Evolutionary conservation across 2,329 filamentous ascomycete species (phyloP).

Genomic region (Aspergillus sp.): DNA sequence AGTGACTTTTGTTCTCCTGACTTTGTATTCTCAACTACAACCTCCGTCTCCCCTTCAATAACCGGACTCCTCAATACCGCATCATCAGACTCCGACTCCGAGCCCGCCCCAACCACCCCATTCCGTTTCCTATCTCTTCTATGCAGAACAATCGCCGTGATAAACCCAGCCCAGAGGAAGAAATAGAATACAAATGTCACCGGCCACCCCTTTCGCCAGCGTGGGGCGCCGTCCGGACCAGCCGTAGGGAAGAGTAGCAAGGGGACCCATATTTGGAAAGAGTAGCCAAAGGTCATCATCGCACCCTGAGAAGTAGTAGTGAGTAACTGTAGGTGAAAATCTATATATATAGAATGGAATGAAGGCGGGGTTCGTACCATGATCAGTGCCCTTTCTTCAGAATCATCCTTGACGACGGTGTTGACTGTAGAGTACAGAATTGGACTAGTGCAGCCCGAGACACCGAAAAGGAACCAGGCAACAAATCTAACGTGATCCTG

Average conservation of each 20-base stretch:
- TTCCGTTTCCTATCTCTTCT: constrained; percentile 16
- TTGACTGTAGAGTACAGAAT: constrained; percentile 48
- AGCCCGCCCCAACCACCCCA: constrained; percentile 2
- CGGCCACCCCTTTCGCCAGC: constrained; percentile 52
- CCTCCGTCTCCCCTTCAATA: neutral
- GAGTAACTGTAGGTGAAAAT: too few species aligned
- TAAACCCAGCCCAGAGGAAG: constrained; percentile 41
- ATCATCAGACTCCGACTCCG: neutral
- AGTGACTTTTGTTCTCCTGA: neutral
- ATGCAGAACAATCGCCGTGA: constrained; percentile 21
- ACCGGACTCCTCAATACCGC: neutral
- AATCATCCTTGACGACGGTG: constrained; percentile 40
- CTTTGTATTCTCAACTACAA: constrained; percentile 1
- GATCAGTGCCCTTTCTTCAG: constrained; percentile 42
- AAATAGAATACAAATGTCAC: constrained; percentile 49
- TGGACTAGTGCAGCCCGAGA: constrained; percentile 40
- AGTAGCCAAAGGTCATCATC: constrained; percentile 51
- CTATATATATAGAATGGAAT: neutral
- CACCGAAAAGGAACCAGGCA: constrained; percentile 45
- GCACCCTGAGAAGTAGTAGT: constrained; percentile 29
- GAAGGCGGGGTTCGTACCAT: constrained; percentile 15
- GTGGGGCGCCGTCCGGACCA: constrained; percentile 43
- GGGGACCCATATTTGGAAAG: constrained; percentile 48
- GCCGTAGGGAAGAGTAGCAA: constrained; percentile 46
- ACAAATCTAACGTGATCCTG: constrained; percentile 30